Base-by-base conservation (phyloP, 2,329 filamentous ascomycete genomes). In the Zopfia rhizophila region DNA sequence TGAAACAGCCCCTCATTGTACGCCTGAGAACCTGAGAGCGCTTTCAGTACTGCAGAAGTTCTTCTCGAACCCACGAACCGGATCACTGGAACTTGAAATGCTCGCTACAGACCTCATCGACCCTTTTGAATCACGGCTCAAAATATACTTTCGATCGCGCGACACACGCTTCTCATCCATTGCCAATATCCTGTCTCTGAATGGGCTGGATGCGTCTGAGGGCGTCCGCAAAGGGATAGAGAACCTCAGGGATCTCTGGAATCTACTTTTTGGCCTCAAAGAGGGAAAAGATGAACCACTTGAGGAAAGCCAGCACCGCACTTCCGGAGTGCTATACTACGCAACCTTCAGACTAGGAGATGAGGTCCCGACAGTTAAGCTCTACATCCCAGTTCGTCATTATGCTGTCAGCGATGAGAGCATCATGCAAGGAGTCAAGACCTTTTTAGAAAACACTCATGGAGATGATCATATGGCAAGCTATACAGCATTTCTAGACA, bases 311-410 rank as follows among this genome's bases (percentile, higher is more conserved):
- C 24, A 8, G 8, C 24, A 27, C 24, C 24, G 24, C 8, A 27
- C 24, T 27, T 8, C 24, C n/a, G 24, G 24, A 8, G n/a, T 27
- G 8, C 24, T 27, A n/a, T 27, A 27, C 24, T 27, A 27, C n/a
- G 24, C 24, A n/a, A 8, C 8, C 8, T 27, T 27, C 24, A 8
- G 24, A 8, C 24, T 27, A 27, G 24, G 24, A 8, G 7, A 16
- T 16, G 16, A 10, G 7, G 8, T 18, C 18, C 32, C 18, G 14
- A 22, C 11, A 8, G 21, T 36, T 6, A 36, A 36, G 18, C 7
- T 36, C 32, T 36, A 36, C 18, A 18, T 36, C 10, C 32, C 18
- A 14, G 32, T 36, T 36, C 32, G 32, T 6, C 32, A 36, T 36
- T 36, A 36, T 36, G 7, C 29, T 8, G 7, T 7, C 8, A 31